Conservation (phyloP, 1,139 yeast genomes). For the Scheffersomyces illinoinensis region DNA sequence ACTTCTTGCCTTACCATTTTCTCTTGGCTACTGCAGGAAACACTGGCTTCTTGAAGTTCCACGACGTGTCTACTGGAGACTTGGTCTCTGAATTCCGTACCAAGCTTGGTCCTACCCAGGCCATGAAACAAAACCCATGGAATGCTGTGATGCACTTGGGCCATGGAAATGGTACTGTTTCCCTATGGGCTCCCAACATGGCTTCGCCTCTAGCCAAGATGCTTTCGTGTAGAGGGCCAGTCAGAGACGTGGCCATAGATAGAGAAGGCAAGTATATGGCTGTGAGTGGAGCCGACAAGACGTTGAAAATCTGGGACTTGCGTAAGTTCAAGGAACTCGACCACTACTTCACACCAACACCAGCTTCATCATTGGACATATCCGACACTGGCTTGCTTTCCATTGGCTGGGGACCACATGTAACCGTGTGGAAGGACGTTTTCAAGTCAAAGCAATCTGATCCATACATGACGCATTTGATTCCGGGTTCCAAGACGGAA, state of each 20-base stretch:
- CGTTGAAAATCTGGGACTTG: conserved; percentile 90
- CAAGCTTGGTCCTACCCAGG: conserved; percentile 84
- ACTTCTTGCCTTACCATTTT: conserved; percentile 91
- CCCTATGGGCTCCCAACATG: conserved; percentile 93
- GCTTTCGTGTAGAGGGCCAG: conserved; percentile 82
- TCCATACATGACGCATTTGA: conserved; percentile 90
- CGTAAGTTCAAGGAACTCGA: conserved; percentile 79
- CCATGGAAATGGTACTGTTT: conserved; percentile 88
- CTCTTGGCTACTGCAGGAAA: conserved; percentile 85
- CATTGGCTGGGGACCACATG: conserved; percentile 94
- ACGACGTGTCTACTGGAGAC: conserved; percentile 92
- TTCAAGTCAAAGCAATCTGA: conserved; percentile 61
- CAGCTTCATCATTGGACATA: conserved; percentile 75
- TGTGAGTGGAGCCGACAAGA: conserved; percentile 83
- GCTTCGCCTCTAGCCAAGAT: conserved; percentile 82
- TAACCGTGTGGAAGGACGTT: conserved; percentile 83
- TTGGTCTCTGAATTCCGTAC: conserved; percentile 83
- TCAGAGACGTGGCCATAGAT: conserved; percentile 81
- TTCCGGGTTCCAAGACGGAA: conserved; percentile 75
- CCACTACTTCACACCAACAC: conserved; percentile 78
- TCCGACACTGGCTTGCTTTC: conserved; percentile 88
- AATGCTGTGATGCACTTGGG: conserved; percentile 95
- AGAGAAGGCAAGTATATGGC: conserved; percentile 96
- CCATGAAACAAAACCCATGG: conserved; percentile 91
- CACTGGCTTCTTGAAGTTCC: conserved; percentile 85